Evolutionary conservation across 805 yeast genomes (phyloP), one percentile per base, ranked within the genome.

Genomic region (Ogataea saltuana): DNA sequence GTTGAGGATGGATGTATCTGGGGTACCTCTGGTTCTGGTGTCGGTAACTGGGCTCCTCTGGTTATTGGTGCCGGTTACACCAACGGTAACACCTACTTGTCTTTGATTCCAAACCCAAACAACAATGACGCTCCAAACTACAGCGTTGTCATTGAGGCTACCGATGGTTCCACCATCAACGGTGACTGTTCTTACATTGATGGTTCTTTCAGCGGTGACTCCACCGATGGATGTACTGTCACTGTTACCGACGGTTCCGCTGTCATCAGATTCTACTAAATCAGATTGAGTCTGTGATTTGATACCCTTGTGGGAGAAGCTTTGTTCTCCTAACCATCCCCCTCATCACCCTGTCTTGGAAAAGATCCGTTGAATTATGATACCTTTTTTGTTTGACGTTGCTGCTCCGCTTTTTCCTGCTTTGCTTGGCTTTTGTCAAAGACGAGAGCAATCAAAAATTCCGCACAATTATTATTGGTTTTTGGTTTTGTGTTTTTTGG

Each of bases 31-130:
- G 88, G 88, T 52, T 75, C 90, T 28, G 85, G 83, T 59, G 69
- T 86, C 53, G 99, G 99, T 72, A 91, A 91, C 86, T 91, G 97
- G 97, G 96, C 98, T 53, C 98, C 98, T 58, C 75, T 91, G 55
- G 87, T 84, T 70, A 75, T 93, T 59, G 99, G 99, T 67, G 88
- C 97, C 39, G 97, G 98, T 63, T 74, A 76, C 69, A 72, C 86
- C 48, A 67, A 64, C 55, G 86, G 87, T 49, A 72, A 80, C 58
- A 74, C 96, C 42, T 90, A 88, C 77, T 70, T 91, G 58, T 88
- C 97, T 6, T 73, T 91, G 69, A 88, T 89, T 70, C 97, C 97
- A 69, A 91, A 91, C 75, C 96, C 97, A 61, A 89, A 90, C 81
- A 88, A 87, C 76, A 54, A 63, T 17, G 64, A 75, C 16, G 71